phyloP scores from a whole-genome alignment of 176 grass and related monocot genomes.

The Ananas comosus region DNA sequence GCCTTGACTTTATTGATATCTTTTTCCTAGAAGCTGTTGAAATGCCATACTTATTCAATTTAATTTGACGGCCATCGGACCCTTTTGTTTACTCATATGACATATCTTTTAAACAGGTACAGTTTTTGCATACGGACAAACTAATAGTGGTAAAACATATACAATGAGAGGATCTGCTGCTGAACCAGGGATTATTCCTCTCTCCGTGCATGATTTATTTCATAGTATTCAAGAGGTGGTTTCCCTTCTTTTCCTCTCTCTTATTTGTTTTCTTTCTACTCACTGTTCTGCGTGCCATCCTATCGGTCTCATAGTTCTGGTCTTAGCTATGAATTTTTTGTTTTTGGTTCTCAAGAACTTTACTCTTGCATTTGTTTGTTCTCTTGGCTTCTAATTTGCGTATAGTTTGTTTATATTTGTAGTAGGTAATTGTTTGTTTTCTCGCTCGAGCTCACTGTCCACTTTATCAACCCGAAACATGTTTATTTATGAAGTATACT shows the following conservation, averaged over 20 bases:
- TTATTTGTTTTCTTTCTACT: not conserved
- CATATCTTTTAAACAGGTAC: slow-evolving; percentile 43
- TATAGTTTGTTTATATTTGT: not conserved
- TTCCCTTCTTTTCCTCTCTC: not conserved
- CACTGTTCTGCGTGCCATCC: not conserved
- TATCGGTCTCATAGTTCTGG: not conserved
- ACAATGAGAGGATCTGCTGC: slow-evolving; percentile 69
- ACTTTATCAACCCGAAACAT: no score
- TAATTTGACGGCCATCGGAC: not conserved
- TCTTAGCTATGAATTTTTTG: not conserved
- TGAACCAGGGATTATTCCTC: slow-evolving; percentile 84
- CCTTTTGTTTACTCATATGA: slow-evolving; percentile 11
- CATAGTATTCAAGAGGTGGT: slow-evolving; percentile 58
- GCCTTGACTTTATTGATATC: no score
- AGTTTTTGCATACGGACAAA: slow-evolving; percentile 98
- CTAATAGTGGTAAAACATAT: slow-evolving; percentile 87
- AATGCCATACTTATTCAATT: slow-evolving; percentile 2
- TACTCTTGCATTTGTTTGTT: not conserved
- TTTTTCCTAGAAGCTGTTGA: not conserved
- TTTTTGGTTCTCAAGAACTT: not conserved
- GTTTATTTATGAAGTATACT: no score
- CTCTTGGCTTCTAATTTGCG: not conserved
- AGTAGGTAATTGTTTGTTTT: not conserved
- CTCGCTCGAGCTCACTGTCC: no score
- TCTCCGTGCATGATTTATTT: slow-evolving; percentile 74